Conservation (phyloP, 257 asterid species). For the Mentha longifolia region DNA sequence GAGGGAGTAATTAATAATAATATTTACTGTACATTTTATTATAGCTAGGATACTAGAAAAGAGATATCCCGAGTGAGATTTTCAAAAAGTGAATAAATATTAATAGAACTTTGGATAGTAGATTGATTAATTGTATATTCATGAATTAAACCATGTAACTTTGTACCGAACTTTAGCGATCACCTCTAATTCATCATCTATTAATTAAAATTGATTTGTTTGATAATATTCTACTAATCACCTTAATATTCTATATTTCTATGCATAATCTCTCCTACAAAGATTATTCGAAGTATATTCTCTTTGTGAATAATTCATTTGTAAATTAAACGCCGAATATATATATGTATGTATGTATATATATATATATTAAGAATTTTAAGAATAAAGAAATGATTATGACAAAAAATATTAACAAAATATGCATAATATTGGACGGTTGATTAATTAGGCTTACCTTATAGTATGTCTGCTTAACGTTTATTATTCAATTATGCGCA, state of each 20-base stretch:
- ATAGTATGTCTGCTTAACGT: constrained; percentile 6
- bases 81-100: not conserved
- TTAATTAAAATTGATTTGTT: no score
- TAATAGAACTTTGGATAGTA: not conserved
- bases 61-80: not conserved
- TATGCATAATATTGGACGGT: not conserved
- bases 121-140: no score
- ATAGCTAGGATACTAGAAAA: not conserved
- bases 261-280: not conserved
- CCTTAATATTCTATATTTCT: no score
- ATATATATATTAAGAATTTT: no score
- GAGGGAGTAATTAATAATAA: not conserved
- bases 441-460: constrained; percentile 18
- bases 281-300: constrained; percentile 5
- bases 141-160: not conserved
- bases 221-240: no score
- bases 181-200: not conserved
- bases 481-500: constrained; percentile 1
- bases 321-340: no score
- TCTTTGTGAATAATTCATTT: not conserved
- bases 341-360: no score
- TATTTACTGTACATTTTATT: not conserved
- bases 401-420: not conserved
- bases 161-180: not conserved
- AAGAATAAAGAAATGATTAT: not conserved